phyloP scores from a whole-genome alignment of 495 filamentous ascomycete species.

The Aspergillus sparsus region DNA sequence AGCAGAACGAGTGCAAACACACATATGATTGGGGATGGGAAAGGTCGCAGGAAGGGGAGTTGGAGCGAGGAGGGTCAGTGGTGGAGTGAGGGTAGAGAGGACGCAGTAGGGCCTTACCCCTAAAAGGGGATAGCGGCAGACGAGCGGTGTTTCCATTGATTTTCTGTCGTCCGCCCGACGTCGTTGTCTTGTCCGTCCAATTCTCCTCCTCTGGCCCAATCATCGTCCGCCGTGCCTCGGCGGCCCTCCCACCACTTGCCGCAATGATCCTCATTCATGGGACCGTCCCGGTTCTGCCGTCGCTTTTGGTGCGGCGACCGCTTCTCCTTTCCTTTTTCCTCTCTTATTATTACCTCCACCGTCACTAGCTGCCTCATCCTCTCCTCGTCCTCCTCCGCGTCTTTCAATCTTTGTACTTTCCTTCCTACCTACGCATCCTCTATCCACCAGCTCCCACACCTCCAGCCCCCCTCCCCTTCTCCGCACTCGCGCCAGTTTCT shows the following conservation, averaged over 20 bases:
- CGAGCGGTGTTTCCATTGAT: constrained; percentile 11
- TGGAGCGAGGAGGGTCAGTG: constrained; percentile 3
- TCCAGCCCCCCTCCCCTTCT: constrained; percentile 17
- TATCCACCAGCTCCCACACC: not conserved
- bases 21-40: constrained; percentile 16
- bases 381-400: constrained; percentile 34
- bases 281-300: constrained; percentile 33
- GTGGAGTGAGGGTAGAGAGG: not conserved
- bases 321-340: constrained; percentile 46
- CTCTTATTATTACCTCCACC: constrained; percentile 14
- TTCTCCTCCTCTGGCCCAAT: constrained; percentile 52
- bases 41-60: constrained; percentile 1
- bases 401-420: constrained; percentile 25
- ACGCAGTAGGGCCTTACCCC: constrained; percentile 14
- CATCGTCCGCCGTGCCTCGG: constrained; percentile 31
- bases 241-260: constrained; percentile 28
- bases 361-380: constrained; percentile 19
- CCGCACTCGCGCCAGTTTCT: constrained; percentile 19
- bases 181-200: constrained; percentile 28
- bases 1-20: constrained; percentile 51
- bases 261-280: constrained; percentile 28
- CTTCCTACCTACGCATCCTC: not conserved
- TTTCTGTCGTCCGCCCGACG: constrained; percentile 32
- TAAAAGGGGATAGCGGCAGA: constrained; percentile 22
- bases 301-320: constrained; percentile 38